Base-by-base conservation (phyloP, 306 rosid genomes). In the Rosa multiflora region DNA sequence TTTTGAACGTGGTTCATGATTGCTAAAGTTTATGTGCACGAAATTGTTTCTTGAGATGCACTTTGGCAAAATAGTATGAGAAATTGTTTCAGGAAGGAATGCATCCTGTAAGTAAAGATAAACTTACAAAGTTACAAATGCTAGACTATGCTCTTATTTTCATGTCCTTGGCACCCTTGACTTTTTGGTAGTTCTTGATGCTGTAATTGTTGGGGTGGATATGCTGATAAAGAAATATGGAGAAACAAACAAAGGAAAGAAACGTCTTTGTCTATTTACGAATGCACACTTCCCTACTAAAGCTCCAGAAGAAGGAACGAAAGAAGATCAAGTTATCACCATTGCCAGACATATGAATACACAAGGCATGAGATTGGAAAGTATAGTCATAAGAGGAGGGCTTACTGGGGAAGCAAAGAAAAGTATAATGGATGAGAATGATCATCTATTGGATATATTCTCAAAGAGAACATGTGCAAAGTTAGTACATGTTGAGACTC, bases 201-300 rank as follows among this genome's bases (percentile, higher is more conserved):
- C 95, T 76, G 83, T 94, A 75, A 88, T 94, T 82, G 92, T 94
- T 76, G 99, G 93, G 80, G 80, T 94, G 97, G 99, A 94, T 88
- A 88, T 92, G 89, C 75, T 94, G 77, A 94, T 94, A 59, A 94
- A 94, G 86, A 92, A 88, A 82, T 94, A 82, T 82, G 90, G 89
- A 75, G 86, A 80, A 39, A 91, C 97, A 53, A 83, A 81, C 73
- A 92, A 86, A 80, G 97, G 94, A 71, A 94, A 89, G 85, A 94
- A 94, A 79, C 89, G 92, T 48, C 83, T 94, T 13, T 90, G 93
- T 82, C 92, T 94, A 40, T 79, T 94, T 77, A 94, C 99, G 49
- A 89, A 91, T 90, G 99, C 94, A 2, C 81, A 75, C 8, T 89
- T 81, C 78, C 90, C 99, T 39, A 84, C 86, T 81, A 89, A 94